phyloP scores from a whole-genome alignment of 768 basidiomycete genomes.

The Coprinellus micaceus region DNA sequence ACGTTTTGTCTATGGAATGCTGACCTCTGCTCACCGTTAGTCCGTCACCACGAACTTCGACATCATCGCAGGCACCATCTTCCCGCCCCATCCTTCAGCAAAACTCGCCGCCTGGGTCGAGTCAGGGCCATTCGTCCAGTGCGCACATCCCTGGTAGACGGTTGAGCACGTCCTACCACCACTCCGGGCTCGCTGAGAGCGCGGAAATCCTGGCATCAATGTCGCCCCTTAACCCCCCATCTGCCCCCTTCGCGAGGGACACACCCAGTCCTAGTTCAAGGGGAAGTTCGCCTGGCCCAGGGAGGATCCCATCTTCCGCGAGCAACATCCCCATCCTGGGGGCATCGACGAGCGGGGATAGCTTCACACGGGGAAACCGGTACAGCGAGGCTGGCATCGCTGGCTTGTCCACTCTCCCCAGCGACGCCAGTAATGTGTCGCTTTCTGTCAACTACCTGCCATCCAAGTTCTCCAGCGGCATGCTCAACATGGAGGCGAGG shows the following conservation, averaged over 20 bases:
- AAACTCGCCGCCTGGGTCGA: background rate
- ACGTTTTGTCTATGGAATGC: background rate
- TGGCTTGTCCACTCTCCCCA: background rate
- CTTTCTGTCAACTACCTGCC: conserved; percentile 26
- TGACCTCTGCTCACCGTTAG: background rate
- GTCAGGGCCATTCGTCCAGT: background rate
- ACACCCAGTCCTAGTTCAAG: background rate
- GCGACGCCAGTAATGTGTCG: conserved; percentile 18
- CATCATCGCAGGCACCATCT: background rate
- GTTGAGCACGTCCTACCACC: background rate
- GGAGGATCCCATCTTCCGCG: background rate
- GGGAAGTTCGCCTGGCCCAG: background rate
- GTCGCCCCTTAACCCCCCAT: background rate
- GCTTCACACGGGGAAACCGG: background rate
- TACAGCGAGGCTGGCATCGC: background rate
- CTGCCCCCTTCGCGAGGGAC: background rate
- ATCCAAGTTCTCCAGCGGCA: conserved; percentile 22
- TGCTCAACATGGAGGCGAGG: conserved; percentile 38
- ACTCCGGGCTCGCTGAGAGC: too few relatives aligned
- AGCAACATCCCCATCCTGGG: conserved; percentile 6
- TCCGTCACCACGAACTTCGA: conserved; percentile 1
- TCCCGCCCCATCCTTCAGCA: background rate
- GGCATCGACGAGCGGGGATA: background rate
- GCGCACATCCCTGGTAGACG: background rate
- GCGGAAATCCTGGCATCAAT: too few relatives aligned